Evolutionary conservation across 768 basidiomycete genomes (phyloP).

Genomic region (Hysterangium stoloniferum): DNA sequence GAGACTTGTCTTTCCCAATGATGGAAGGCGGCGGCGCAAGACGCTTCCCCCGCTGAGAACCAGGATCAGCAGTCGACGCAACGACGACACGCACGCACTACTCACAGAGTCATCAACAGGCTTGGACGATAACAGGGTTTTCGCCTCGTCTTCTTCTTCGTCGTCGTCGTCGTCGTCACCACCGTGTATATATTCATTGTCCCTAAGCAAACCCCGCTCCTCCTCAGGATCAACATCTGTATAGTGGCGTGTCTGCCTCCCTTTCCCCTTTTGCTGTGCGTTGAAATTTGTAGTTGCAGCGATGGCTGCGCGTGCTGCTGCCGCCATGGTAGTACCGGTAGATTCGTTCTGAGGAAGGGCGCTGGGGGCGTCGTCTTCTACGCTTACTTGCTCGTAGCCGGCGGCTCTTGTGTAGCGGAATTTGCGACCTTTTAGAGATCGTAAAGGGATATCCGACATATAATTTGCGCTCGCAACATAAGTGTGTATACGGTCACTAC

Average conservation of each 20-base stretch:
- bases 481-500: background rate
- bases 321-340: constrained; percentile 25
- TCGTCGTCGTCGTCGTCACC: background rate
- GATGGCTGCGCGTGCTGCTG: constrained; percentile 26
- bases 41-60: constrained; percentile 18
- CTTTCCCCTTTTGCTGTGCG: constrained; percentile 28
- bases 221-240: constrained; percentile 63
- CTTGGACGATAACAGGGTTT: constrained; percentile 21
- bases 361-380: constrained; percentile 17
- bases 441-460: constrained; percentile 73
- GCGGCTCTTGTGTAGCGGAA: constrained; percentile 40
- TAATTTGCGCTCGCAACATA: constrained; percentile 13
- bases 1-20: constrained; percentile 54
- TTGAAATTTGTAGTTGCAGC: constrained; percentile 22
- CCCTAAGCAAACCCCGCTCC: constrained; percentile 34
- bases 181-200: too few species aligned
- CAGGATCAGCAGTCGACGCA: constrained; percentile 16
- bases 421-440: constrained; percentile 40
- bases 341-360: constrained; percentile 23
- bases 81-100: background rate
- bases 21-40: constrained; percentile 22
- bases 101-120: constrained; percentile 18
- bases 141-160: constrained; percentile 14
- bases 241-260: constrained; percentile 37
- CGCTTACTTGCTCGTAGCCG: constrained; percentile 39